Conservation (phyloP, 371 early-diverging fungal genomes). For the Dichotomocladium elegans region DNA sequence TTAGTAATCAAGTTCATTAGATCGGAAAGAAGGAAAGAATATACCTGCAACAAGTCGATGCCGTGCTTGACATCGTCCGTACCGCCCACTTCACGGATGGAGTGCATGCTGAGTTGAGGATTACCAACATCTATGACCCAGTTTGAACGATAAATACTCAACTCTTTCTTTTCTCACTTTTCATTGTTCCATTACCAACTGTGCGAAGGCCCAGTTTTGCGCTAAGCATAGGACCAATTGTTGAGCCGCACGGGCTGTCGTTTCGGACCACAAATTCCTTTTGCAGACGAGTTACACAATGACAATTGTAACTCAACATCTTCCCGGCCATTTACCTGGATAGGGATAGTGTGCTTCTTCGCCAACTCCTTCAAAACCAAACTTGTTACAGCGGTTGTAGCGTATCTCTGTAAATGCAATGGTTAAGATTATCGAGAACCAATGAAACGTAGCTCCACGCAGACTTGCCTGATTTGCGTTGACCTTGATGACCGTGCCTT, state of each 20-base stretch:
- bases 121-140: conserved; percentile 93
- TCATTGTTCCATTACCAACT: conserved; percentile 28
- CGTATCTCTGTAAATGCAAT: conserved; percentile 63
- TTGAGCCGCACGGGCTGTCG: conserved; percentile 72
- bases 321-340: conserved; percentile 51
- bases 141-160: no score
- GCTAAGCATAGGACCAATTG: conserved; percentile 95
- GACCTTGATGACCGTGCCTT: conserved; percentile 93
- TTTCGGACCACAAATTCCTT: conserved; percentile 92
- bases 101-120: conserved; percentile 95
- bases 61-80: conserved; percentile 84
- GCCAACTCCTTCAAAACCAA: conserved; percentile 80
- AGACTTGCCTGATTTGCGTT: conserved; percentile 88
- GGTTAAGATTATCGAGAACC: background rate
- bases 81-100: conserved; percentile 93
- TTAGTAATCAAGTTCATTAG: no score
- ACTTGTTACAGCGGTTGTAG: conserved; percentile 89
- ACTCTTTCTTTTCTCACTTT: no score
- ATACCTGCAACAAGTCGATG: conserved; percentile 75
- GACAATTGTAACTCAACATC: background rate
- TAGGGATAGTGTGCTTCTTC: conserved; percentile 67
- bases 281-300: background rate
- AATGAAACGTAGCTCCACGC: background rate
- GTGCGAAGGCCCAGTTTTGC: conserved; percentile 94
- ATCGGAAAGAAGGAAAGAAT: background rate